Conservation (phyloP, 257 asterid genomes). For the Schizonepeta tenuifolia region DNA sequence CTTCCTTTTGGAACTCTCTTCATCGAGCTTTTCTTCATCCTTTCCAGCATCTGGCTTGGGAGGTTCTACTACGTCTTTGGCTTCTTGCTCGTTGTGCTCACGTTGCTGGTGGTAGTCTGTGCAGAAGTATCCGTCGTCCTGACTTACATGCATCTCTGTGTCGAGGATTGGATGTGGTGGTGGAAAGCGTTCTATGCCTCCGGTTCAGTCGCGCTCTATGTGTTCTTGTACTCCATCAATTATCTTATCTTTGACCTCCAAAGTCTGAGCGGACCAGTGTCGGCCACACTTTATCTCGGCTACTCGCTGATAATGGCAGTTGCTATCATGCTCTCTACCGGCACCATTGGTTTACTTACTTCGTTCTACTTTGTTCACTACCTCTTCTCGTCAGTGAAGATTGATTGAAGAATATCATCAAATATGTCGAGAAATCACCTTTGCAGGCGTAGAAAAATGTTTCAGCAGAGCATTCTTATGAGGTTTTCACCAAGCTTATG, state of each 20-base stretch:
- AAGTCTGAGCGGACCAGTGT: slow-evolving; percentile 85
- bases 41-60: slow-evolving; percentile 89
- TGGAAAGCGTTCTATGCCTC: slow-evolving; percentile 90
- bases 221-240: slow-evolving; percentile 78
- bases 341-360: slow-evolving; percentile 80
- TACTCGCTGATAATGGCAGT: slow-evolving; percentile 79
- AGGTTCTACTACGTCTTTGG: slow-evolving; percentile 84
- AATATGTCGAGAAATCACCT: background rate
- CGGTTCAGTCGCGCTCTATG: slow-evolving; percentile 79
- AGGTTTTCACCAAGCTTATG: slow-evolving; percentile 31
- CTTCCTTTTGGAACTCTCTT: slow-evolving; percentile 92
- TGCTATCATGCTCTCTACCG: slow-evolving; percentile 81
- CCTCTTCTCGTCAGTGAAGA: slow-evolving; percentile 88
- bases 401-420: slow-evolving; percentile 54
- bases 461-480: slow-evolving; percentile 28
- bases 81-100: slow-evolving; percentile 67
- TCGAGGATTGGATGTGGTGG: slow-evolving; percentile 99
- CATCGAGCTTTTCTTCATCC: slow-evolving; percentile 87
- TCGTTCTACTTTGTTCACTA: slow-evolving; percentile 84
- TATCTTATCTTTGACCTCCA: slow-evolving; percentile 83
- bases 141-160: slow-evolving; percentile 89
- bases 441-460: slow-evolving; percentile 21
- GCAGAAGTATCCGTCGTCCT: slow-evolving; percentile 86
- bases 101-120: slow-evolving; percentile 67
- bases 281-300: slow-evolving; percentile 76